Evolutionary conservation across 306 rosid genomes (phyloP).

Genomic region (Carpinus viminea): DNA sequence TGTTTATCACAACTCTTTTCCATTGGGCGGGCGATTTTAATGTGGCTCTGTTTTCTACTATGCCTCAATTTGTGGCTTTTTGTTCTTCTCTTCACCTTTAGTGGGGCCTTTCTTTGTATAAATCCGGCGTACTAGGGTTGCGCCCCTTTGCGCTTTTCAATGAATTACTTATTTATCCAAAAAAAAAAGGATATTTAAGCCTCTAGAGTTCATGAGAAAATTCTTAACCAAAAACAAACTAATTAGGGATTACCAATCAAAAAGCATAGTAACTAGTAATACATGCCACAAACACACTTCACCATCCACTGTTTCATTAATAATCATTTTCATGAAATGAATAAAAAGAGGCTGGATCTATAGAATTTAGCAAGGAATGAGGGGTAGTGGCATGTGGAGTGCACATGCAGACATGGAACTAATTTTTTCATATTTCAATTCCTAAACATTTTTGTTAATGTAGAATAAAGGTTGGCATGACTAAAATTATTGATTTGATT

Average conservation of each 20-base stretch:
- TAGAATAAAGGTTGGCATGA: background rate
- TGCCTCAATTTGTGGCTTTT: too few species aligned
- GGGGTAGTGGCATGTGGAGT: background rate
- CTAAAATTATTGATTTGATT: background rate
- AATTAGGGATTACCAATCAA: background rate
- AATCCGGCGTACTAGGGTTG: too few species aligned
- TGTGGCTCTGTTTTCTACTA: too few species aligned
- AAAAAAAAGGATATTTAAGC: background rate
- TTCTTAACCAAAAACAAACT: background rate
- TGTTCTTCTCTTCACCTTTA: too few species aligned
- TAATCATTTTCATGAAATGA: background rate
- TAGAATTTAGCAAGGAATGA: background rate
- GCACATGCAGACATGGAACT: background rate
- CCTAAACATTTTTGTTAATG: background rate
- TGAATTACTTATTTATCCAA: too few species aligned
- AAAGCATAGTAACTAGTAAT: too few species aligned
- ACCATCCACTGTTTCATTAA: background rate
- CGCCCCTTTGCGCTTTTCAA: too few species aligned
- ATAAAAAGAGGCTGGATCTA: background rate
- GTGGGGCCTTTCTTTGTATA: too few species aligned
- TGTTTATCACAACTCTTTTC: too few species aligned
- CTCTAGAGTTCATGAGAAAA: background rate
- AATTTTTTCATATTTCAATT: background rate
- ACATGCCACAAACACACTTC: background rate
- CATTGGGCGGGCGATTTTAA: too few species aligned